Base-by-base conservation (phyloP, 192 early-diverging fungal species). In the Podila epicladia region DNA sequence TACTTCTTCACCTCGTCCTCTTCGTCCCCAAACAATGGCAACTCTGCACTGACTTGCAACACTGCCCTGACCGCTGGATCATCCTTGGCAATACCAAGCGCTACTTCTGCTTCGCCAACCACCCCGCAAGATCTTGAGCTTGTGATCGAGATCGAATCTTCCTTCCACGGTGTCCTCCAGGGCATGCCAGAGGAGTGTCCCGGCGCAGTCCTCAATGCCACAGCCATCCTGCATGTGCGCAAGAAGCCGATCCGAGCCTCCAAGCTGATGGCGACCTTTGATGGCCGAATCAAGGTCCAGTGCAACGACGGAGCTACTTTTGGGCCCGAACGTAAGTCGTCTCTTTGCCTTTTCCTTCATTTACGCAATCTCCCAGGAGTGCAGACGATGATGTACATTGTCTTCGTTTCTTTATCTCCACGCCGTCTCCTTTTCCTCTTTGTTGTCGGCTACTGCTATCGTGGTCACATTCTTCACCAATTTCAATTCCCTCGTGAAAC, bases 231-330 rank as follows among this genome's bases (percentile, higher is more conserved):
- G 28, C 77, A 80, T 60, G 77, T 80, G 45, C 77, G 77, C 61
- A 80, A 73, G 58, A 80, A 80, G 60, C 71, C 77, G 19, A 72
- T 80, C 38, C 45, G 77, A 3, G 77, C 77, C 2, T 51, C 77
- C 17, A 80, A 73, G 26, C 71, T 80, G 9, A 80, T 51, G 26
- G 77, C 71, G 9, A 80, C 77, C 12, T 73, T 80, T 73, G 77
- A 80, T 24, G 77, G 77, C 6, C 49, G 77, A 29, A 80, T 80
- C 71, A 80, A 73, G 53, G 77, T 80, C 57, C 77, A 73, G 63
- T 80, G 77, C 49, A 80, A 71, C 33, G 77, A 80, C 35, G 77
- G 77, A 11, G 77, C 77, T 2, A 73, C 77, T 8, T 80, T 80
- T 69, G 77, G 77, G 12, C 49, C 77, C 35, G 77, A 80, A 59